Evolutionary conservation across 2,329 filamentous ascomycete genomes (phyloP), one percentile per base, ranked within the genome.

Genomic region (Arthrobotrys iridis): DNA sequence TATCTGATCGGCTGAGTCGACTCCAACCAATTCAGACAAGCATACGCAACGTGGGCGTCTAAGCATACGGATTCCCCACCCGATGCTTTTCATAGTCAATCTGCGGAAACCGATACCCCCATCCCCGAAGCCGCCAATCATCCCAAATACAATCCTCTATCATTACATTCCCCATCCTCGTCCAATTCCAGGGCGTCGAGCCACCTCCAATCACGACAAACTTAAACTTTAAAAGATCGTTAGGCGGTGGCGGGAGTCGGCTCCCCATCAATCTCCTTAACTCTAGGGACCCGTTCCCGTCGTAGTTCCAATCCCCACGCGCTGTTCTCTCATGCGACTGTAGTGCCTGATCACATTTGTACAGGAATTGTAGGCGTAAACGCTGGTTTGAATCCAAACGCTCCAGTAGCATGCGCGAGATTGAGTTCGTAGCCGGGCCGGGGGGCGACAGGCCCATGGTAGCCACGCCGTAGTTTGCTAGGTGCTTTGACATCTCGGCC

Each of bases 91-190:
- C 2, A 40, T 6, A n/a, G n/a, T n/a, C 11, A 15, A 15, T 22
- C 18, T 22, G 40, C 8, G 57, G 57, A 24, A 71, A 63, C 37
- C 35, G 26, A 57, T 63, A 71, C n/a, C 66, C 66, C 66, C 57
- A 71, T 8, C 37, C 58, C 52, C 45, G 37, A 57, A 71, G 35
- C 37, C 66, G 40, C 66, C 37, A 55, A 28, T 71, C 66, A 41
- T 71, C 66, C 66, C 66, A 71, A 26, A 71, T 4, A 22, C 66
- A 71, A 57, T 71, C 66, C 7, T 28, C 40, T 26, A 71, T 1
- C 24, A 8, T n/a, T 15, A 71, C 66, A 22, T 3, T 15, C n/a
- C 33, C 66, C 30, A 58, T n/a, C 18, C 15, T 37, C 4, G 66
- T 63, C 66, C 66, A 59, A 40, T 43, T 43, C 40, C 40, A 43